Base-by-base conservation (phyloP, 129 eudicot genomes). In the Kitagawia praeruptora region DNA sequence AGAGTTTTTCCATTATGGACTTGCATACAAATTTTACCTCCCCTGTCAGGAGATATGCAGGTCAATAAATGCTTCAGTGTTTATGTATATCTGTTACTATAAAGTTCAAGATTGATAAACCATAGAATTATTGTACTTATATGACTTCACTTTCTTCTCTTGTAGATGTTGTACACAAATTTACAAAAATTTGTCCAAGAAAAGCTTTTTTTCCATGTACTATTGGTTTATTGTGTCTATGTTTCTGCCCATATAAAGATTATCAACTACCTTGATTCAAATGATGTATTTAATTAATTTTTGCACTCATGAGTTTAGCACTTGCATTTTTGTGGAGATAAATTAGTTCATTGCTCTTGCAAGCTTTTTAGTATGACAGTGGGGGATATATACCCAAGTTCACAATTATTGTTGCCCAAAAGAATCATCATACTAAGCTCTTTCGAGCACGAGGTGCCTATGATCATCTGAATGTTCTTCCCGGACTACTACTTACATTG, bases 401-500 rank as follows among this genome's bases (percentile, higher is more conserved):
- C 70, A 48, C 40, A 67, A 83, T 95, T 46, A 44, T 44, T 44
- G 47, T 44, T 44, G 47, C 47, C 12, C 47, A 44, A 44, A 44
- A 44, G 12, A 44, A 81, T 77, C 98, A 94, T 41, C 93, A 94
- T 74, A 90, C 98, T 4, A 91, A 94, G 71, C 85, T 94, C 40
- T 91, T 91, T 80, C 93, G 84, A 70, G 10, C 87, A 0, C 80
- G 82, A 0, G 77, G 82, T 21, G 38, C 79, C 6, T 76, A 87
- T 48, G 87, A 79, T 31, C 34, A 31, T 31, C 34, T 31, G 63
- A 93, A 94, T 41, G 97, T 94, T 76, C 97, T 92, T 51, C 92
- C 97, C 66, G 96, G 98, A 91, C 19, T 51, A 47, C 70, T 25
- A 2, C 38, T 34, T 7, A 44, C 21, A 12, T 44, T 0, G 13